phyloP scores from a whole-genome alignment of 495 filamentous ascomycete genomes.

The Durotheca rogersii region DNA sequence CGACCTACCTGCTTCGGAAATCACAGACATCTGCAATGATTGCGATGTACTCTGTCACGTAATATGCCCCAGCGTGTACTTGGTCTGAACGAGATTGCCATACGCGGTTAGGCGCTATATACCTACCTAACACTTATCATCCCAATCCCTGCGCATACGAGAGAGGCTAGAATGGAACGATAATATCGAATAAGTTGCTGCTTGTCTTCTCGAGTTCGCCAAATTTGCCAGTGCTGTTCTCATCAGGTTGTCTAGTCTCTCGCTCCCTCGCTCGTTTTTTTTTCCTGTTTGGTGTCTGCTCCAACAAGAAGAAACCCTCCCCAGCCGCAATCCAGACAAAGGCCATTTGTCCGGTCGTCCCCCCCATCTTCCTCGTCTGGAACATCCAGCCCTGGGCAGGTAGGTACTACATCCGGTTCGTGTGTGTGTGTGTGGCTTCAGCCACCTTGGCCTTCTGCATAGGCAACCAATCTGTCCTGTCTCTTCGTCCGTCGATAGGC shows the following conservation, averaged over 20 bases:
- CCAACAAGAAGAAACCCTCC: background rate
- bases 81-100: constrained; percentile 24
- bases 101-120: constrained; percentile 21
- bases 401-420: too few relatives aligned
- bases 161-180: constrained; percentile 19
- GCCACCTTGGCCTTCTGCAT: constrained; percentile 22
- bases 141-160: constrained; percentile 23
- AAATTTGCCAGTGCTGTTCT: too few relatives aligned
- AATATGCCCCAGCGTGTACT: constrained; percentile 1
- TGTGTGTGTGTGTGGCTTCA: constrained; percentile 28
- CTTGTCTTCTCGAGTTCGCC: constrained; percentile 26
- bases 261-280: too few relatives aligned
- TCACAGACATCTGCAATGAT: too few relatives aligned
- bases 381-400: too few relatives aligned
- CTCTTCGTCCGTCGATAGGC: constrained; percentile 24
- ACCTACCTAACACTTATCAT: constrained; percentile 21
- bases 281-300: background rate
- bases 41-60: background rate
- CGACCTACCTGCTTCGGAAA: too few relatives aligned
- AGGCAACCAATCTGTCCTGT: background rate
- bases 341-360: constrained; percentile 18
- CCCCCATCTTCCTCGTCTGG: too few relatives aligned
- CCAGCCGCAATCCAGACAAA: background rate
- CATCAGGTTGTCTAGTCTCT: constrained; percentile 3
- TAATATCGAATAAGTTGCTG: constrained; percentile 21